Conservation (phyloP, 768 basidiomycete species). For the Macrolepiota albuminosa region DNA sequence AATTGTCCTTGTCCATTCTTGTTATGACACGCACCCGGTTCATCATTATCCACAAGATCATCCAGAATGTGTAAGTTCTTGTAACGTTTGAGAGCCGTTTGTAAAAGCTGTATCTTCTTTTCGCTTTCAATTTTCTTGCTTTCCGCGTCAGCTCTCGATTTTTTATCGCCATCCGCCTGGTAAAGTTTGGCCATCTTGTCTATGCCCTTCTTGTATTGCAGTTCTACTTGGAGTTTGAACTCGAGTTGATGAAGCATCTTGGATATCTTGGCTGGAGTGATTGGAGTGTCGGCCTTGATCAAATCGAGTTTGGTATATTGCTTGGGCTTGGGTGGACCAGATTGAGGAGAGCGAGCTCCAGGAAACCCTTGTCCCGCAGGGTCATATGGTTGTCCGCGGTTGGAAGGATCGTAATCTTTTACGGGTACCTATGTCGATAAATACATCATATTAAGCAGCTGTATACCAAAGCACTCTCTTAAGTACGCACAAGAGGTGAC, state of each 20-base stretch:
- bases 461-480: background rate
- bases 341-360: conserved; percentile 30
- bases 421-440: conserved; percentile 42
- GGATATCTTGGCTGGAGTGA: conserved; percentile 94
- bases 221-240: conserved; percentile 98
- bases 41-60: conserved; percentile 84
- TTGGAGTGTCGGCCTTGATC: conserved; percentile 95
- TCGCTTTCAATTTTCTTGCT: conserved; percentile 93
- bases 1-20: background rate
- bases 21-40: conserved; percentile 43
- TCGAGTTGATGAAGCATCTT: conserved; percentile 98
- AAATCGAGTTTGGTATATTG: conserved; percentile 86
- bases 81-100: conserved; percentile 90
- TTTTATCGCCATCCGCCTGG: conserved; percentile 96
- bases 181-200: conserved; percentile 99
- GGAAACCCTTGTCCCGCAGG: conserved; percentile 35
- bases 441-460: background rate
- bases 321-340: conserved; percentile 46
- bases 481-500: conserved; percentile 35
- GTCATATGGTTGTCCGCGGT: conserved; percentile 31
- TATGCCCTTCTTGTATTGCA: conserved; percentile 96
- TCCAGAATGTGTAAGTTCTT: conserved; percentile 94
- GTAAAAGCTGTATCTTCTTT: conserved; percentile 91
- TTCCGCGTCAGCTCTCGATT: conserved; percentile 88
- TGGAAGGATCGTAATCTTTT: conserved; percentile 40